Percentiles rank a stretch among this genome's conserved stretches.
Conservation (phyloP, 805 yeast genomes). For the Cyberlindnera nakhonratchasimensis region DNA sequence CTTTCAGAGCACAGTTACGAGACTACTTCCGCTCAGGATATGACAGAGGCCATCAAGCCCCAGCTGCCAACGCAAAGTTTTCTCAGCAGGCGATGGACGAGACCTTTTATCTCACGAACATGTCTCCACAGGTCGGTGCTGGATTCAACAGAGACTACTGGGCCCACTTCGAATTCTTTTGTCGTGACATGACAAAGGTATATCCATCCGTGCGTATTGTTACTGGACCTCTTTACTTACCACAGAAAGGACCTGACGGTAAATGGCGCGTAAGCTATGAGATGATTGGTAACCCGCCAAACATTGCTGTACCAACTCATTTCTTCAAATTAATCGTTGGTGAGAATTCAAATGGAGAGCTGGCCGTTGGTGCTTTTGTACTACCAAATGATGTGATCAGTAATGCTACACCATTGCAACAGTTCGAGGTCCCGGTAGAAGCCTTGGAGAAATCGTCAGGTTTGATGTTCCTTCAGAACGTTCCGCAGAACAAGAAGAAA, state of each 20-base stretch:
- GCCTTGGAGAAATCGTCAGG: slow-evolving; percentile 89
- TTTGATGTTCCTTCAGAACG: slow-evolving; percentile 67
- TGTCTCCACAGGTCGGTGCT: slow-evolving; percentile 96
- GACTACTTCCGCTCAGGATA: slow-evolving; percentile 95
- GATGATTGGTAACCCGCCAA: slow-evolving; percentile 95
- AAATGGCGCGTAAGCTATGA: slow-evolving; percentile 84
- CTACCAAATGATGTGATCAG: slow-evolving; percentile 81
- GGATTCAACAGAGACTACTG: slow-evolving; percentile 97
- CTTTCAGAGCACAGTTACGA: slow-evolving; percentile 69
- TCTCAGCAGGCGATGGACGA: slow-evolving; percentile 92
- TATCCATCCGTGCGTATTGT: slow-evolving; percentile 79
- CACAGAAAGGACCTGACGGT: slow-evolving; percentile 71
- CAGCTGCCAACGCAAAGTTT: slow-evolving; percentile 96
- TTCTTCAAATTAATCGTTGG: slow-evolving; percentile 90
- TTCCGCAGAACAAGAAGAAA: slow-evolving; percentile 53
- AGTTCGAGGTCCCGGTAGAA: slow-evolving; percentile 84
- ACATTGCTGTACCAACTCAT: slow-evolving; percentile 95
- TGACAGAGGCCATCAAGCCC: slow-evolving; percentile 96
- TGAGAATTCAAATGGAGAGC: slow-evolving; percentile 48
- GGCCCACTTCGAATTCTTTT: slow-evolving; percentile 94
- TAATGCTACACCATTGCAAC: slow-evolving; percentile 64
- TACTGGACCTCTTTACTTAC: slow-evolving; percentile 92
- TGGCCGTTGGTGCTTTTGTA: slow-evolving; percentile 90
- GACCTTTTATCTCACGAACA: slow-evolving; percentile 84
- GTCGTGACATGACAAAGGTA: slow-evolving; percentile 66